These are phyloP conservation scores for Hypoxylon sp. DNA, from an alignment of 2,329 filamentous ascomycete species.

Conservation along the genomic window DNA sequence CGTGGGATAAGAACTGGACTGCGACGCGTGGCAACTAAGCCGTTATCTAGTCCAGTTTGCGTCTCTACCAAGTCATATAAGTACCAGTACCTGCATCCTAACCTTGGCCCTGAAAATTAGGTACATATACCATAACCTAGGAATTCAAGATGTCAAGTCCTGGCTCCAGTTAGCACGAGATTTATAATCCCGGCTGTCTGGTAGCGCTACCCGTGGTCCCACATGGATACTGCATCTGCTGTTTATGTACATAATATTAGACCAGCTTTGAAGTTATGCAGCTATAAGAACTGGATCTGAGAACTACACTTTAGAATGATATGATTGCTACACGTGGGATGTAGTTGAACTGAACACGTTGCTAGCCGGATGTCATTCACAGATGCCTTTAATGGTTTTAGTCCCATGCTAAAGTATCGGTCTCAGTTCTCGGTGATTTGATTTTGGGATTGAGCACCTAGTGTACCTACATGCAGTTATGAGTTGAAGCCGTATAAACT, in stretches of 20 bases:
- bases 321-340: too few species aligned
- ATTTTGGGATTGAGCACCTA: neutral
- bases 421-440: neutral
- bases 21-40: constrained; percentile 6
- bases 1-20: neutral
- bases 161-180: constrained; percentile 4
- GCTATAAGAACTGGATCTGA: too few species aligned
- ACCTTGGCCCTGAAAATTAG: too few species aligned
- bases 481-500: neutral
- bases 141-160: constrained; percentile 8
- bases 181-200: constrained; percentile 15
- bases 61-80: neutral
- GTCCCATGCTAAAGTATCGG: too few species aligned
- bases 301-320: too few species aligned
- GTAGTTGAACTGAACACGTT: too few species aligned
- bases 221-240: constrained; percentile 17
- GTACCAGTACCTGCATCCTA: neutral
- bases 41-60: constrained; percentile 1
- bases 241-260: too few species aligned
- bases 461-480: neutral
- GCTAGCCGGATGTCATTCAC: too few species aligned
- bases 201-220: constrained; percentile 9
- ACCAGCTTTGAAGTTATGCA: too few species aligned
- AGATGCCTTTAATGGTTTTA: too few species aligned
- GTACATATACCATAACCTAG: neutral